Conservation (phyloP, 805 yeast species). For the Schwanniomyces vanrijiae region DNA sequence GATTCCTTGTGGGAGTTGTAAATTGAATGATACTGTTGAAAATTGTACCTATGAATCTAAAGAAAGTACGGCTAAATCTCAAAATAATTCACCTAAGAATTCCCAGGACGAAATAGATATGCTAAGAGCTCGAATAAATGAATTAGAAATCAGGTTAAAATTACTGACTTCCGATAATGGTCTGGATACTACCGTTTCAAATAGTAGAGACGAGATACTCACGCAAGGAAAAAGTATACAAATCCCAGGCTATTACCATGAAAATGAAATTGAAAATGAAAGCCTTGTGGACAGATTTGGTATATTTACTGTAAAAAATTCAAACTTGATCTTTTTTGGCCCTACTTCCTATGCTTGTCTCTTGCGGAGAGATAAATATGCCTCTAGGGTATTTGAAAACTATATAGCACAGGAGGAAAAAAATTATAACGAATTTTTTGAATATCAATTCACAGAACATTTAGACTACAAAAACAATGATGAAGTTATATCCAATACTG, state of each 20-base stretch:
- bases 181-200: neutral
- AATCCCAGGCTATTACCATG: neutral
- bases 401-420: constrained; percentile 1
- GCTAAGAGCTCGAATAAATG: constrained; percentile 1
- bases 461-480: neutral
- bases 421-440: constrained; percentile 1
- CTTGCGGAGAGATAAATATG: constrained; percentile 3
- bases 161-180: neutral
- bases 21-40: constrained; percentile 31
- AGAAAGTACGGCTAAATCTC: constrained; percentile 22
- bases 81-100: neutral
- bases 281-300: constrained; percentile 1
- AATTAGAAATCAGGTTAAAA: neutral
- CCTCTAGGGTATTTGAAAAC: constrained; percentile 1
- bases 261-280: neutral
- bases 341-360: constrained; percentile 10
- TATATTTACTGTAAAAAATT: constrained; percentile 5
- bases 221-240: neutral
- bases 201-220: neutral
- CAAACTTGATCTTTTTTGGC: constrained; percentile 7
- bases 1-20: constrained; percentile 39
- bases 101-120: constrained; percentile 1
- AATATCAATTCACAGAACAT: neutral
- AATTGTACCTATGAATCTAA: constrained; percentile 44
- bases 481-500: neutral